Conservation (phyloP, 2,329 filamentous ascomycete genomes). For the Myriosclerotinia duriaeana region DNA sequence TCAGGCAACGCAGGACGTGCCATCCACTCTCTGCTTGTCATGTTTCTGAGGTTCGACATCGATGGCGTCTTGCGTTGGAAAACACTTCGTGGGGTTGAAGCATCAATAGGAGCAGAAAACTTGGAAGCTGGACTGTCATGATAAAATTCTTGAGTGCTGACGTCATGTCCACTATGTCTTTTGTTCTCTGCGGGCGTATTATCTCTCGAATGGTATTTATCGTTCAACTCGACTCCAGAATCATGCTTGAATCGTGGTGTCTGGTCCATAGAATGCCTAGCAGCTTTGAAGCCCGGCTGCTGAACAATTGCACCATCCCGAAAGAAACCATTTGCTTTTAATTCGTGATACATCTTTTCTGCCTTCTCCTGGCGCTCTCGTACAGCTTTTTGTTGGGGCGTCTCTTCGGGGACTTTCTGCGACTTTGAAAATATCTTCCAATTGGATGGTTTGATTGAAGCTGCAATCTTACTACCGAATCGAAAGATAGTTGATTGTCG, state of each 20-base stretch:
- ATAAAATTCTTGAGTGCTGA: conserved; percentile 29
- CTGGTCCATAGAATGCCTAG: conserved; percentile 12
- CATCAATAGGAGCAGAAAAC: conserved; percentile 23
- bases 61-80: conserved; percentile 35
- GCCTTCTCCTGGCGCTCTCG: conserved; percentile 47
- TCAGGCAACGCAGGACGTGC: conserved; percentile 1
- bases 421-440: conserved; percentile 44
- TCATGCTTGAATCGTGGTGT: conserved; percentile 33
- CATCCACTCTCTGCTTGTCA: conserved; percentile 22
- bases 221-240: conserved; percentile 35
- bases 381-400: conserved; percentile 46
- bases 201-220: conserved; percentile 19
- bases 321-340: conserved; percentile 52
- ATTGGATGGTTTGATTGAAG: conserved; percentile 54
- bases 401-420: conserved; percentile 43
- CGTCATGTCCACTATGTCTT: conserved; percentile 33
- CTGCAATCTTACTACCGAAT: conserved; percentile 55
- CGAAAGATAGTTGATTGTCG: conserved; percentile 51
- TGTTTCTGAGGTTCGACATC: conserved; percentile 33
- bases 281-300: conserved; percentile 28
- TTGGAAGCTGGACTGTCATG: conserved; percentile 22
- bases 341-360: conserved; percentile 52
- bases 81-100: conserved; percentile 28
- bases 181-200: conserved; percentile 34
- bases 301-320: conserved; percentile 39